These are phyloP conservation scores for Inga laurina DNA, from an alignment of 306 rosid species.

Conservation along the genomic window DNA sequence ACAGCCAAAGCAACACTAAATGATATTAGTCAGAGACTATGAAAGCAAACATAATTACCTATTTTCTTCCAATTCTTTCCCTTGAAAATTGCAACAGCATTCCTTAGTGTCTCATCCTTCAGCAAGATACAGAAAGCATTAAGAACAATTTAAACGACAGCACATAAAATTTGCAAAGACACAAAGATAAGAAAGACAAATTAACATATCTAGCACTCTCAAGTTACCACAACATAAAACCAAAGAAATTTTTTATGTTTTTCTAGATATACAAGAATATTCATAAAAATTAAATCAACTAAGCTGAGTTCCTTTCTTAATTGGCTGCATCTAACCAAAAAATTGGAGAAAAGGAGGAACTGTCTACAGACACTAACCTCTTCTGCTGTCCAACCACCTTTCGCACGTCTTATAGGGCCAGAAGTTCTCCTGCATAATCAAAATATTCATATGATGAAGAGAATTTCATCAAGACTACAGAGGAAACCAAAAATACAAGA, in stretches of 20 bases:
- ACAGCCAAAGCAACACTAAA: slow-evolving; percentile 17
- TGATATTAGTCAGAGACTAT: neutral
- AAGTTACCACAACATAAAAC: neutral
- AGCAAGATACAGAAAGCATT: slow-evolving; percentile 26
- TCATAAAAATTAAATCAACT: slow-evolving; percentile 6
- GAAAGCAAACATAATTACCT: slow-evolving; percentile 53
- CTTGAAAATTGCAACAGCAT: slow-evolving; percentile 80
- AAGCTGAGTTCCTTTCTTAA: slow-evolving; percentile 24
- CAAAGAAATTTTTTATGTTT: neutral
- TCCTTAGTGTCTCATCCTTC: slow-evolving; percentile 96
- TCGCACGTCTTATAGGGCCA: slow-evolving; percentile 96
- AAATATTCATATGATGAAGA: slow-evolving; percentile 18
- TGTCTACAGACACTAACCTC: slow-evolving; percentile 60
- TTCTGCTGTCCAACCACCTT: slow-evolving; percentile 97
- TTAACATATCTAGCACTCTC: slow-evolving; percentile 29
- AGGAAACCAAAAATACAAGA: neutral
- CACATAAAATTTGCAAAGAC: neutral
- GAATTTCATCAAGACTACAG: slow-evolving; percentile 18
- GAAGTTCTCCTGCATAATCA: slow-evolving; percentile 68
- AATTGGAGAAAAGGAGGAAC: neutral
- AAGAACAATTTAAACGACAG: neutral
- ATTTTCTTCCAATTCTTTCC: slow-evolving; percentile 99
- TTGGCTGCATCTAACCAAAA: slow-evolving; percentile 33
- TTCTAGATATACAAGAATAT: neutral
- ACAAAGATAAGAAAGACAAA: neutral